Conservation (phyloP, 2,329 filamentous ascomycete genomes). For the Scolecobasidium constrictum region DNA sequence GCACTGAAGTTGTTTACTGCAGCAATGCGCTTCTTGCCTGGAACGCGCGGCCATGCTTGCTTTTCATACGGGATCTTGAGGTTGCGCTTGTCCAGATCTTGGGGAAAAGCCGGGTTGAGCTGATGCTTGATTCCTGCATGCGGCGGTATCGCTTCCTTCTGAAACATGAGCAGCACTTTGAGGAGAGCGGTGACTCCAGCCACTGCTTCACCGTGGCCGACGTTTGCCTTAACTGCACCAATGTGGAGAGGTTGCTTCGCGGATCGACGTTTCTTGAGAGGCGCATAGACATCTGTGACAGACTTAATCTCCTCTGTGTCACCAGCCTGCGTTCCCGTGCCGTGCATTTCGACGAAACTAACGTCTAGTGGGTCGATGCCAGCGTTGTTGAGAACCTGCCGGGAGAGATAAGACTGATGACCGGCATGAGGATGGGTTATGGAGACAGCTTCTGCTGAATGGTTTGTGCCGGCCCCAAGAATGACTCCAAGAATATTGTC, state of each 20-base stretch:
- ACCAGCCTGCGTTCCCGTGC: constrained; percentile 20
- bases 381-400: constrained; percentile 10
- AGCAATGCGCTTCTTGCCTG: constrained; percentile 8
- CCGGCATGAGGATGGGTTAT: constrained; percentile 18
- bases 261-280: constrained; percentile 6
- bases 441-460: constrained; percentile 15
- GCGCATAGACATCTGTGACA: constrained; percentile 15
- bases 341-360: constrained; percentile 21
- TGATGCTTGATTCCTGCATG: constrained; percentile 18
- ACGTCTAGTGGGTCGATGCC: constrained; percentile 11
- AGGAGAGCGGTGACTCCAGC: constrained; percentile 21
- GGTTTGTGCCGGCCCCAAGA: constrained; percentile 6
- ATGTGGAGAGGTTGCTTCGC: constrained; percentile 16
- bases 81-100: constrained; percentile 15
- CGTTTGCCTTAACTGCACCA: constrained; percentile 21
- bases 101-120: constrained; percentile 17
- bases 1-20: constrained; percentile 29
- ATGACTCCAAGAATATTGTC: constrained; percentile 8
- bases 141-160: constrained; percentile 17
- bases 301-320: constrained; percentile 15
- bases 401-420: constrained; percentile 13
- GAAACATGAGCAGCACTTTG: constrained; percentile 25
- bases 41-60: constrained; percentile 8
- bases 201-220: constrained; percentile 26
- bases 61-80: constrained; percentile 2